Percentiles rank a stretch among this genome's conserved stretches.
phyloP scores from a whole-genome alignment of 768 basidiomycete species.

The Boletus huronensis region DNA sequence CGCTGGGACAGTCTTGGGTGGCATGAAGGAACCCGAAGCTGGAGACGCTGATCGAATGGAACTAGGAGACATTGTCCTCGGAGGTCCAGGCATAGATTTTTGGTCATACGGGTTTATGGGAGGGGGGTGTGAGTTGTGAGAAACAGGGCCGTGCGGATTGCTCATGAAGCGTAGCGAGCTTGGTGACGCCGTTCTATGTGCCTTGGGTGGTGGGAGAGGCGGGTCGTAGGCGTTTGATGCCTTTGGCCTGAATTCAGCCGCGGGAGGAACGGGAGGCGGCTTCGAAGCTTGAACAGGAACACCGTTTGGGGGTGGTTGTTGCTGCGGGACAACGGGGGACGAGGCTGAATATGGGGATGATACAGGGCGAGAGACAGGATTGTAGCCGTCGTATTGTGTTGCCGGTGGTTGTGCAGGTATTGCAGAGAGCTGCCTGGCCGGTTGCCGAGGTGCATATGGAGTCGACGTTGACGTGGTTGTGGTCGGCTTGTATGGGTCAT shows the following conservation, averaged over 20 bases:
- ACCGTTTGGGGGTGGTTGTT: constrained; percentile 18
- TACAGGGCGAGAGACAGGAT: constrained; percentile 21
- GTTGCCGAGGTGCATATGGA: constrained; percentile 21
- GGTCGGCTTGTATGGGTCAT: constrained; percentile 38
- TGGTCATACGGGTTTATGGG: constrained; percentile 19
- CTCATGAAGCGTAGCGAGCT: constrained; percentile 22
- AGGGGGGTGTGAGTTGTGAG: constrained; percentile 10
- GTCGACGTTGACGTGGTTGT: constrained; percentile 14
- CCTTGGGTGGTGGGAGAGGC: constrained; percentile 55
- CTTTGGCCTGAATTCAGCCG: constrained; percentile 58
- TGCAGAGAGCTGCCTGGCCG: constrained; percentile 7
- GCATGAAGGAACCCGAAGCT: constrained; percentile 37
- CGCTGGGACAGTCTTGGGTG: constrained; percentile 22
- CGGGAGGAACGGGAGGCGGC: constrained; percentile 35
- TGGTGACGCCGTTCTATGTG: constrained; percentile 26
- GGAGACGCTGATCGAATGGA: constrained; percentile 24
- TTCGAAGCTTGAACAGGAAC: constrained; percentile 29
- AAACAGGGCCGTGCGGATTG: constrained; percentile 11
- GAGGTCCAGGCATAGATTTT: constrained; percentile 15
- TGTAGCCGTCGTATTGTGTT: constrained; percentile 35
- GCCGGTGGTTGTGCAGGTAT: constrained; percentile 20
- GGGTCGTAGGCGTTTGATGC: constrained; percentile 74
- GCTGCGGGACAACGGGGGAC: constrained; percentile 11
- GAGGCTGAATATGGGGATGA: constrained; percentile 25
- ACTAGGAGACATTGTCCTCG: constrained; percentile 32